Base-by-base conservation (phyloP, 805 yeast species). In the Yamadazyma olivae region DNA sequence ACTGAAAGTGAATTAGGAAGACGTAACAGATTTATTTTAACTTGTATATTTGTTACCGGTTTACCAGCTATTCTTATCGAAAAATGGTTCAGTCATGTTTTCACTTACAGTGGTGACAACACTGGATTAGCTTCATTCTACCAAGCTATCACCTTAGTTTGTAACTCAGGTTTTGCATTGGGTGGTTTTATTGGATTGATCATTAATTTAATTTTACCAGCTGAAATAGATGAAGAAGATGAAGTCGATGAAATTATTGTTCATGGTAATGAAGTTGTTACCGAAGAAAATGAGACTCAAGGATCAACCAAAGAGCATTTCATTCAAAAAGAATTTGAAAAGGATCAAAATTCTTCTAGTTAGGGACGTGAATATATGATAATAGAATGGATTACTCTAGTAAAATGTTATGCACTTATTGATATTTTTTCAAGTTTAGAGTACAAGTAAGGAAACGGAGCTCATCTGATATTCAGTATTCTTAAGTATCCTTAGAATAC, bases 101-200 rank as follows among this genome's bases (percentile, higher is more conserved):
- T 83, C 62, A 75, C 84, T 13, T 83, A 82, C 61, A 38, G 50
- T 3, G 89, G 89, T 12, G 49, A 53, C 47, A 82, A 83, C 61
- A 48, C 54, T 18, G 70, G 77, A 1, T 64, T 81, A 31, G 47
- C 49, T 29, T 88, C 90, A 0, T 77, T 83, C 56, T 59, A 76
- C 33, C 75, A 80, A 49, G 89, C 89, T 32, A 76, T 83, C 36
- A 66, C 70, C 18, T 67, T 83, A 38, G 79, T 83, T 33, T 72
- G 80, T 76, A 83, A 80, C 53, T 77, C 87, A 2, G 82, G 85
- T 12, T 81, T 77, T 51, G 85, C 89, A 14, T 62, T 82, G 20
- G 73, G 81, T 27, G 90, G 87, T 10, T 60, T 83, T 42, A 52
- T 79, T 17, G 85, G 79, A 1, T 67, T 81, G 6, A 54, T 81